Conservation (phyloP, 441 rosid species). For the Bruguiera hainesii region DNA sequence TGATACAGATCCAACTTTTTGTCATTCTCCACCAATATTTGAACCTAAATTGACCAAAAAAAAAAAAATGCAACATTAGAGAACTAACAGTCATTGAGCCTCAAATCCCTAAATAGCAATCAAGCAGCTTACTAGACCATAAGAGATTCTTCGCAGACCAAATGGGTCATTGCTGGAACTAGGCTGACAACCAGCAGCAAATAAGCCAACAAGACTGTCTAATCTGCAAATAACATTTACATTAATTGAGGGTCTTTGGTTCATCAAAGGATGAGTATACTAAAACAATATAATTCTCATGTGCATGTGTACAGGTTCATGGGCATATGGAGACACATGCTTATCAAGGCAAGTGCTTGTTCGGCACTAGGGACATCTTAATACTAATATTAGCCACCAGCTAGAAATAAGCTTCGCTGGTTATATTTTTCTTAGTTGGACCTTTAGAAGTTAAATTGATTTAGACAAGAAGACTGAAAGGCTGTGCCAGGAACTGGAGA, state of each 20-base stretch:
- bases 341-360: neutral
- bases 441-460: constrained; percentile 1
- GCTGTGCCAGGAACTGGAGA: no score
- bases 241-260: neutral
- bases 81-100: neutral
- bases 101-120: constrained; percentile 14
- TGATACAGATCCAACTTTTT: constrained; percentile 58
- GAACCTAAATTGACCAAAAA: constrained; percentile 47
- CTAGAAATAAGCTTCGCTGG: neutral
- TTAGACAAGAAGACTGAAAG: neutral
- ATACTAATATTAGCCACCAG: neutral
- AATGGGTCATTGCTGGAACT: constrained; percentile 91
- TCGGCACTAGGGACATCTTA: no score
- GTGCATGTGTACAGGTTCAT: neutral
- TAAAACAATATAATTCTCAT: neutral
- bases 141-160: constrained; percentile 92
- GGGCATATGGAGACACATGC: no score
- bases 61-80: constrained; percentile 10
- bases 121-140: constrained; percentile 76
- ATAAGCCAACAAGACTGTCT: constrained; percentile 93
- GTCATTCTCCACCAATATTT: constrained; percentile 78
- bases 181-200: constrained; percentile 99
- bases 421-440: constrained; percentile 3
- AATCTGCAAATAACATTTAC: constrained; percentile 48
- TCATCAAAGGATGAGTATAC: neutral